Evolutionary conservation across 1,139 yeast genomes (phyloP).

Genomic region (Kurtzmaniella quercitrusa): DNA sequence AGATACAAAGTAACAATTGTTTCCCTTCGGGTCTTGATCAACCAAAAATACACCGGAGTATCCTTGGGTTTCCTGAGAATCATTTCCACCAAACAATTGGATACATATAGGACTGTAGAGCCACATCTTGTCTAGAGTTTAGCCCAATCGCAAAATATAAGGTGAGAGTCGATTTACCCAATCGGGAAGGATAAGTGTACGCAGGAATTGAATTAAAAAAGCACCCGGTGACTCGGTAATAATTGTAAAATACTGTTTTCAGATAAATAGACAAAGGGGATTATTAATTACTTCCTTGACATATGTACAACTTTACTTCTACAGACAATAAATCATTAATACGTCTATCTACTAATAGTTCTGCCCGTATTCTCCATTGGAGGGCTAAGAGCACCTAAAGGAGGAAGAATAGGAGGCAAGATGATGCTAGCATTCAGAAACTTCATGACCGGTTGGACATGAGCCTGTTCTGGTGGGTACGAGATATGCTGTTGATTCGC

Average conservation of each 20-base stretch:
- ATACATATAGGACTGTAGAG: constrained; percentile 24
- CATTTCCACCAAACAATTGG: constrained; percentile 14
- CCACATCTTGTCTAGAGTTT: constrained; percentile 15
- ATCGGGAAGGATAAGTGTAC: not conserved
- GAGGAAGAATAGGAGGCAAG: constrained; percentile 9
- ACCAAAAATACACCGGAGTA: constrained; percentile 26
- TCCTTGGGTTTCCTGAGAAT: constrained; percentile 15
- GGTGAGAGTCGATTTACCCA: too few species aligned
- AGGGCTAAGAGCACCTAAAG: constrained; percentile 2
- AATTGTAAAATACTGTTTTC: too few species aligned
- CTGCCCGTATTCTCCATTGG: not conserved
- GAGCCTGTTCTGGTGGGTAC: not conserved
- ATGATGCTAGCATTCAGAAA: constrained; percentile 1
- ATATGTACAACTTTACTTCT: not conserved
- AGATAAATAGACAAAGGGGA: not conserved
- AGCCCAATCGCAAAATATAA: too few species aligned
- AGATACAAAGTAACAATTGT: constrained; percentile 16
- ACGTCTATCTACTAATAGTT: not conserved
- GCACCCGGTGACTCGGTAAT: too few species aligned
- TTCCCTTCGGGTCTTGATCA: constrained; percentile 11
- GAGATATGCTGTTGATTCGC: not conserved
- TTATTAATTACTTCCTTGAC: not conserved
- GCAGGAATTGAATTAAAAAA: not conserved
- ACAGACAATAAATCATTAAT: not conserved
- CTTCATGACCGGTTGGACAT: not conserved